phyloP scores from a whole-genome alignment of 177 flowering plant species.

The Telopea speciosissima region DNA sequence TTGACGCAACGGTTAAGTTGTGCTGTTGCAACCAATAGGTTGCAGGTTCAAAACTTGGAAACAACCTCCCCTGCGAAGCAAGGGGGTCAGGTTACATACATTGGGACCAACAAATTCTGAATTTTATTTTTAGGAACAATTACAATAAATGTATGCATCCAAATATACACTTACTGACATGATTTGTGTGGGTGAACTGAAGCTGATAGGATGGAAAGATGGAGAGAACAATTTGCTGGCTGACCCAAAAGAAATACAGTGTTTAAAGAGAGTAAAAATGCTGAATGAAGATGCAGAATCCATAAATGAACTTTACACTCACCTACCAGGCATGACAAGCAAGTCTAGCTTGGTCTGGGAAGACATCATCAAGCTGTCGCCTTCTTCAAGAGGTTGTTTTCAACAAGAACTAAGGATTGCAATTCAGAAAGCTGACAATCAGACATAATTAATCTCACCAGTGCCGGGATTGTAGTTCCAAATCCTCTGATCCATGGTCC shows the following conservation, averaged over 20 bases:
- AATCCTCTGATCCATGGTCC: not conserved
- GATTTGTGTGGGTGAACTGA: not conserved
- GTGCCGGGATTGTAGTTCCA: not conserved
- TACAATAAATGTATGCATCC: not conserved
- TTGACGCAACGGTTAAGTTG: no score
- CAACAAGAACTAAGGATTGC: conserved; percentile 76
- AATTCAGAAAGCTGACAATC: conserved; percentile 51
- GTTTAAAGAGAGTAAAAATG: conserved; percentile 44
- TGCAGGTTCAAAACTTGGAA: no score
- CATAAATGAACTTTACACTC: conserved; percentile 59
- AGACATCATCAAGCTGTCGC: conserved; percentile 67
- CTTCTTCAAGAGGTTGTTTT: conserved; percentile 55
- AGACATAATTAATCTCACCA: not conserved
- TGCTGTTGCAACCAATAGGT: no score
- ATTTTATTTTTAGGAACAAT: no score
- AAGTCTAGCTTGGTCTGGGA: conserved; percentile 66
- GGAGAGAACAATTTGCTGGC: conserved; percentile 70
- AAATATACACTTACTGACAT: not conserved
- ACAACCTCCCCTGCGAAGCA: no score
- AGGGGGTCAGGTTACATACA: no score
- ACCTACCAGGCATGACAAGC: conserved; percentile 39
- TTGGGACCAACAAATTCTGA: no score
- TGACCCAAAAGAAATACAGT: conserved; percentile 74
- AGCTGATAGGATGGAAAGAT: conserved; percentile 98
- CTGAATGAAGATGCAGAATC: conserved; percentile 78